Conservation (phyloP, 1,139 yeast species). For the Entelexis paramagnoliae region DNA sequence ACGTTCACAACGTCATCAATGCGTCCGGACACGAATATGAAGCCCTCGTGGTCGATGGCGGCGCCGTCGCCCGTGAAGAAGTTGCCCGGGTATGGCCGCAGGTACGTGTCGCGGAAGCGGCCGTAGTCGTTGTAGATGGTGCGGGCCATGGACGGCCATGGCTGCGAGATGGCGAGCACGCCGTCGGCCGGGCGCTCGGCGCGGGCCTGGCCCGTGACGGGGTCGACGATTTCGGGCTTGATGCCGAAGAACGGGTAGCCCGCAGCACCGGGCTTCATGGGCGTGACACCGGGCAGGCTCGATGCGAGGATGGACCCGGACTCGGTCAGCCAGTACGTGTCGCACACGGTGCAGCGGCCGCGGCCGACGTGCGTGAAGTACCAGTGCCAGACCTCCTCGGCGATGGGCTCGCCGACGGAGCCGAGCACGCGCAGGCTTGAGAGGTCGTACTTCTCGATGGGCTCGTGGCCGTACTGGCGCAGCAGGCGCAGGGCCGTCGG, state of each 20-base stretch:
- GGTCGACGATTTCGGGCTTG: slow-evolving; percentile 81
- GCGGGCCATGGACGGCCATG: slow-evolving; percentile 99
- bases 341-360: slow-evolving; percentile 73
- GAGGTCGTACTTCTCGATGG: slow-evolving; percentile 76
- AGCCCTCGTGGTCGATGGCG: slow-evolving; percentile 93
- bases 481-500: slow-evolving; percentile 95
- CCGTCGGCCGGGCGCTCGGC: slow-evolving; percentile 91
- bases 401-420: slow-evolving; percentile 97
- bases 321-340: slow-evolving; percentile 99
- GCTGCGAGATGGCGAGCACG: slow-evolving; percentile 73
- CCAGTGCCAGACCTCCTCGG: slow-evolving; percentile 99
- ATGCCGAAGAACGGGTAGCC: slow-evolving; percentile 95
- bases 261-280: slow-evolving; percentile 96
- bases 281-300: slow-evolving; percentile 87
- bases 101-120: slow-evolving; percentile 84
- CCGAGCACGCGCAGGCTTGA: slow-evolving; percentile 90
- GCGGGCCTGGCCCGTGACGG: slow-evolving; percentile 75
- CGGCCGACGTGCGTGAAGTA: slow-evolving; percentile 87
- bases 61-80: slow-evolving; percentile 99
- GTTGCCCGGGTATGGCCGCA: slow-evolving; percentile 91
- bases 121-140: slow-evolving; percentile 86
- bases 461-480: slow-evolving; percentile 91
- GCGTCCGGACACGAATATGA: slow-evolving; percentile 97
- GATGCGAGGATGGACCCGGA: slow-evolving; percentile 94
- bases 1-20: slow-evolving; percentile 98